Evolutionary conservation across 2,329 filamentous ascomycete species (phyloP), one percentile per base, ranked within the genome.

Genomic region (Penicillium sp.): DNA sequence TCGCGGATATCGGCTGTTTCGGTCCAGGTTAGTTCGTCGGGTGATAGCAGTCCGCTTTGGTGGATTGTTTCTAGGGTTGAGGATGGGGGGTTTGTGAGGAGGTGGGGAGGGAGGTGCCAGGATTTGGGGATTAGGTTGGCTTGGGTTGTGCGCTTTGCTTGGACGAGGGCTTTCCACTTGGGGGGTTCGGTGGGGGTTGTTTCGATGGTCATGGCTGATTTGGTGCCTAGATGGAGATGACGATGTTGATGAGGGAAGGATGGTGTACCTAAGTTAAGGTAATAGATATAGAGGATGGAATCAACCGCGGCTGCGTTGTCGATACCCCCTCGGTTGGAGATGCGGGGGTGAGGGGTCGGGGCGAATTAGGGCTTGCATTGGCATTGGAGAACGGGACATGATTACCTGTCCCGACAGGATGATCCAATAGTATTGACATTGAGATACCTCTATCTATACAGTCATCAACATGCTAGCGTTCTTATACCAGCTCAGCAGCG

Each of bases 381-480:
- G n/a, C n/a, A n/a, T n/a, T n/a, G n/a, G n/a, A n/a, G n/a, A n/a
- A n/a, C n/a, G n/a, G n/a, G n/a, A n/a, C n/a, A n/a, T n/a, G n/a
- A n/a, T n/a, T n/a, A n/a, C n/a, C n/a, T n/a, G n/a, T n/a, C n/a
- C n/a, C n/a, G n/a, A n/a, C n/a, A 19, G 34, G 34, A 12, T 14
- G 31, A 2, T 19, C 10, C 19, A n/a, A 25, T 34, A 12, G 12
- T 45, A 29, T 37, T 31, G 10, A 36, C 9, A 35, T 35, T n/a
- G 25, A 36, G 3, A 35, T 25, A 3, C 3, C 0, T 12, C n/a
- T 42, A 48, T 49, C 45, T 63, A 95, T 59, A 93, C 81, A 45
- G 91, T 96, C 42, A 89, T 85, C 80, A 97, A 81, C 61, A 96
- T 87, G 70, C 87, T 93, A 45, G 92, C 91, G 71, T 99, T 99